Evolutionary conservation across 2,329 filamentous ascomycete species (phyloP), one percentile per base, ranked within the genome.

Genomic region (Cercospora sesami): DNA sequence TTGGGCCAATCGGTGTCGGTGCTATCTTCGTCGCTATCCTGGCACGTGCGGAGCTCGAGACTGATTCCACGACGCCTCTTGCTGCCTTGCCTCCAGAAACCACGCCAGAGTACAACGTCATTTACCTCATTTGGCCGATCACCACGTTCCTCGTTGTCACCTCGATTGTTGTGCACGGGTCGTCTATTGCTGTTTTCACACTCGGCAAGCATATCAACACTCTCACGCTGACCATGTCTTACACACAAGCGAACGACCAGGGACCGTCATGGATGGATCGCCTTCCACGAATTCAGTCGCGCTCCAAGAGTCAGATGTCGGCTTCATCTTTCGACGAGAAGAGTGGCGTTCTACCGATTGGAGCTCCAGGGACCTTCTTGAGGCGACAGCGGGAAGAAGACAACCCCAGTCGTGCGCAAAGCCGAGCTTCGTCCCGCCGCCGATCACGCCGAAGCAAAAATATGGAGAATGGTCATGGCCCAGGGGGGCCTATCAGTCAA

Each of bases 181-280:
- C 95, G n/a, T 98, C 95, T 0, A 91, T 99, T 74, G 95, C 95
- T 5, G 95, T 99, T 8, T 99, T 99, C 75, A 98, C 95, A 0
- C 87, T 99, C 1, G 95, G 95, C 75, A 99, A 98, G 80, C 94
- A 92, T 69, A 99, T 99, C 86, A 98, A 98, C 81, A 98, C 95
- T 0, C 82, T 99, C 73, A 94, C 92, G 0, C 85, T 99, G 69
- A 97, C 95, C 65, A 92, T 99, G 87, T 97, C 95, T 0, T 99
- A 98, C 82, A 99, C 95, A 0, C 88, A 90, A 69, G 93, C 90
- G 18, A 91, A 91, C 61, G 94, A 97, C 65, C 92, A 96, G 39
- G 92, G 93, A 0, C 91, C 93, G 2, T 89, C 89, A 1, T 99
- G 95, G 95, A 96, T 98, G 91, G 95, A 96, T 73, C 87, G 95